Evolutionary conservation across 2,329 filamentous ascomycete genomes (phyloP).

Genomic region (Fusarium redolens): DNA sequence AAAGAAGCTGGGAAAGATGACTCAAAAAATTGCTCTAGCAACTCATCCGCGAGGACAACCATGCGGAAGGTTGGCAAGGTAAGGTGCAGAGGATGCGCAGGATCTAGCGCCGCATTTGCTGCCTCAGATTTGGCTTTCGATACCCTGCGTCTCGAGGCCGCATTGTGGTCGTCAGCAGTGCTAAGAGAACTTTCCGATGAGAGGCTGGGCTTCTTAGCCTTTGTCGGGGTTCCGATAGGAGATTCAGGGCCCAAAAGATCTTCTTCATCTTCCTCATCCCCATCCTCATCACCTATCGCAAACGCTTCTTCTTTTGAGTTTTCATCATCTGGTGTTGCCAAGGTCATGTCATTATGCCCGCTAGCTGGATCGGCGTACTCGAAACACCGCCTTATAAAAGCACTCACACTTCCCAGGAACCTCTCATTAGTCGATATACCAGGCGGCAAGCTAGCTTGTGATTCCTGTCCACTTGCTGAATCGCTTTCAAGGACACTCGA

Average conservation of each 20-base stretch:
- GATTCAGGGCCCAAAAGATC: slow-evolving; percentile 72
- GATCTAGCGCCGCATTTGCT: slow-evolving; percentile 91
- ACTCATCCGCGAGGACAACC: slow-evolving; percentile 95
- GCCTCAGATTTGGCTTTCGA: slow-evolving; percentile 78
- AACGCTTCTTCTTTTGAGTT: slow-evolving; percentile 65
- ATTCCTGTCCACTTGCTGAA: slow-evolving; percentile 45
- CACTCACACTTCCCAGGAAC: slow-evolving; percentile 92
- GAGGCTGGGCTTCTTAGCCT: slow-evolving; percentile 57
- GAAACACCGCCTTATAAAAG: slow-evolving; percentile 95
- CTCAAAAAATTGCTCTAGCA: slow-evolving; percentile 97
- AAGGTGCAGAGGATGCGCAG: slow-evolving; percentile 92
- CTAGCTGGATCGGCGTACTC: slow-evolving; percentile 93
- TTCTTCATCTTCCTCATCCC: slow-evolving; percentile 75
- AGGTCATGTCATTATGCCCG: slow-evolving; percentile 59
- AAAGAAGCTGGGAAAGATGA: slow-evolving; percentile 94
- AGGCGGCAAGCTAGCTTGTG: slow-evolving; percentile 54
- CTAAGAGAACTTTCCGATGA: slow-evolving; percentile 50
- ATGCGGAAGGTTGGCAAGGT: slow-evolving; percentile 98
- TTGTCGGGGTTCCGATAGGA: slow-evolving; percentile 55
- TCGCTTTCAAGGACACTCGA: slow-evolving; percentile 64
- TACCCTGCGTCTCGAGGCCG: slow-evolving; percentile 50
- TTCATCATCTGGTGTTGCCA: slow-evolving; percentile 34
- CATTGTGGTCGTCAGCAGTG: slow-evolving; percentile 24
- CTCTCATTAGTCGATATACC: slow-evolving; percentile 81
- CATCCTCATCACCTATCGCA: slow-evolving; percentile 81